Conservation (phyloP, 768 basidiomycete species). For the Tricholoma bakamatsutake region DNA sequence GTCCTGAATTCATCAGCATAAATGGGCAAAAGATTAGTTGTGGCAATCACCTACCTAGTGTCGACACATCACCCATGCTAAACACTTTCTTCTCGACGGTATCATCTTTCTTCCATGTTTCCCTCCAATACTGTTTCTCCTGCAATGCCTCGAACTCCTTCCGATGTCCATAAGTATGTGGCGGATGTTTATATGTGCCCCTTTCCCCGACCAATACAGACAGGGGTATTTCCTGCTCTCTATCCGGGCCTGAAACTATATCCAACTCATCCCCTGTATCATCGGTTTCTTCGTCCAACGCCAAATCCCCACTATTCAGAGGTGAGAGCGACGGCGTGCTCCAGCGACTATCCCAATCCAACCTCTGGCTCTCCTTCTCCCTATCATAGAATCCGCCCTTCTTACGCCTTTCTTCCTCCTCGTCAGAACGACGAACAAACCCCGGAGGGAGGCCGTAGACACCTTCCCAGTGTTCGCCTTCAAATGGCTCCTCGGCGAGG, state of each 20-base stretch:
- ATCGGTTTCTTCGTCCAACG: conserved; percentile 18
- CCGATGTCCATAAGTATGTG: conserved; percentile 39
- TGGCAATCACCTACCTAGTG: conserved; percentile 44
- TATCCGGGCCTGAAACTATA: neutral
- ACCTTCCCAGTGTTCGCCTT: conserved; percentile 83
- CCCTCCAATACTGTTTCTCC: conserved; percentile 67
- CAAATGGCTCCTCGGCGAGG: conserved; percentile 75
- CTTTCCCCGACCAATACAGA: neutral
- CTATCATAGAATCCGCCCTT: conserved; percentile 21
- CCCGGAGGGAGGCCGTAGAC: conserved; percentile 52
- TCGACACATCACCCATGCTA: conserved; percentile 65
- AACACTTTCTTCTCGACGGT: conserved; percentile 37
- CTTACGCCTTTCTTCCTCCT: conserved; percentile 28
- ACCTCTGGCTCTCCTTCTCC: conserved; percentile 16
- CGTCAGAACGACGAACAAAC: conserved; percentile 17
- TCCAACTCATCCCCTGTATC: neutral
- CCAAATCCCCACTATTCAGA: conserved; percentile 49
- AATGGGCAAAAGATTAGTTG: neutral
- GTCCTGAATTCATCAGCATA: conserved; percentile 8
- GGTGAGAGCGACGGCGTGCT: conserved; percentile 68
- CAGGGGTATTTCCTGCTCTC: neutral
- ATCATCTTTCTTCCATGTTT: conserved; percentile 52
- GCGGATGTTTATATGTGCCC: conserved; percentile 13
- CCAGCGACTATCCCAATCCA: conserved; percentile 38
- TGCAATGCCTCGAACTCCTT: conserved; percentile 57